These are phyloP conservation scores for Eucommia ulmoides DNA, from an alignment of 257 asterid genomes.

Conservation along the genomic window DNA sequence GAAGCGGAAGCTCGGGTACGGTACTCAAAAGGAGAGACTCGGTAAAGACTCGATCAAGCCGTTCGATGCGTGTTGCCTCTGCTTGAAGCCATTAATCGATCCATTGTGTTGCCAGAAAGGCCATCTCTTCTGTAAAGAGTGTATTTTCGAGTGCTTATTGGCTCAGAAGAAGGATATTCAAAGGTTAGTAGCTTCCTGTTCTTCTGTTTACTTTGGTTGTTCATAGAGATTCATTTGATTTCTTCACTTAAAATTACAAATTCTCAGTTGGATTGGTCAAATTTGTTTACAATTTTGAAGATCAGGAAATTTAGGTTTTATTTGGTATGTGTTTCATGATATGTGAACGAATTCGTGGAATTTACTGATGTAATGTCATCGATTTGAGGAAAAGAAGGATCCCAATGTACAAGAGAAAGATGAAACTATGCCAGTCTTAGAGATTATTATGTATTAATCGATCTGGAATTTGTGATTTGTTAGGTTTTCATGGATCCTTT, in stretches of 20 bases:
- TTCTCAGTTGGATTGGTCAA: neutral
- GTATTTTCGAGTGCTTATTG: conserved; percentile 78
- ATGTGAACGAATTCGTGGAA: too few species aligned
- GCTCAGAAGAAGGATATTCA: conserved; percentile 86
- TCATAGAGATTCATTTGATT: too few species aligned
- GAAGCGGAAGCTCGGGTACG: conserved; percentile 94
- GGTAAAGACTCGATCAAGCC: conserved; percentile 92
- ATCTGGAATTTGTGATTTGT: too few species aligned
- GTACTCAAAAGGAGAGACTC: conserved; percentile 87
- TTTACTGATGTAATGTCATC: too few species aligned
- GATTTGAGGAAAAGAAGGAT: too few species aligned
- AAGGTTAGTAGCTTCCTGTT: conserved; percentile 26
- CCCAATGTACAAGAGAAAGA: too few species aligned
- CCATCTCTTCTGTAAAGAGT: conserved; percentile 83
- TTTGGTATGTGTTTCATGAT: too few species aligned
- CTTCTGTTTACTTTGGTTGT: neutral
- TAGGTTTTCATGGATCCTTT: too few species aligned
- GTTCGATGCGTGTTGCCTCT: conserved; percentile 79
- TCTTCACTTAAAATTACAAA: neutral
- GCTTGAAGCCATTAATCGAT: conserved; percentile 83
- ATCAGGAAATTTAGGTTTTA: too few species aligned
- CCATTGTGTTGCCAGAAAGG: conserved; percentile 87
- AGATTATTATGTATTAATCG: too few species aligned
- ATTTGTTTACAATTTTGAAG: neutral
- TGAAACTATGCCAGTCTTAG: too few species aligned